phyloP scores from a whole-genome alignment of 805 yeast genomes.

The Cyberlindnera subsufficiens region DNA sequence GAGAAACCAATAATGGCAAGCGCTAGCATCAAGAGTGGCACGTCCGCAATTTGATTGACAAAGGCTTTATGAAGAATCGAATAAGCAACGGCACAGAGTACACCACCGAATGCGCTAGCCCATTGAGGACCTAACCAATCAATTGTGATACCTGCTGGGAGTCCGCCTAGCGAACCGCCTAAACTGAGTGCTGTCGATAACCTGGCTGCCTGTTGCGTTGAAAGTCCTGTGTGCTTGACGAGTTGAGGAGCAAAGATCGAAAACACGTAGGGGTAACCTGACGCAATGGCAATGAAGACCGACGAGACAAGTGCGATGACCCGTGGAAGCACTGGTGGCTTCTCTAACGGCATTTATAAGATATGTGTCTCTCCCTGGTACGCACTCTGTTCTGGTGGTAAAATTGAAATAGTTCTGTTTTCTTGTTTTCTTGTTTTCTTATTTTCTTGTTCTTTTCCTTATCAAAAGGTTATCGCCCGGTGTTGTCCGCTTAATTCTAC shows the following conservation, averaged over 20 bases:
- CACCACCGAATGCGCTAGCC: slow-evolving; percentile 50
- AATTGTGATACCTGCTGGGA: slow-evolving; percentile 64
- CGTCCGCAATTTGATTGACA: slow-evolving; percentile 30
- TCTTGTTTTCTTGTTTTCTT: not conserved
- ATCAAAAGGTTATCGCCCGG: not conserved
- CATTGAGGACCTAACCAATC: slow-evolving; percentile 53
- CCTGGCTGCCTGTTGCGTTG: slow-evolving; percentile 57
- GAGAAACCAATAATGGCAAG: slow-evolving; percentile 59
- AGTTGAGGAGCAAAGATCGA: slow-evolving; percentile 76
- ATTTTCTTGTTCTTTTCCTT: not conserved
- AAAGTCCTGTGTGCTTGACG: slow-evolving; percentile 47
- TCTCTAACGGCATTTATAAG: not conserved
- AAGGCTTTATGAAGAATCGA: slow-evolving; percentile 44
- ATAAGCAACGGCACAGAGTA: slow-evolving; percentile 50
- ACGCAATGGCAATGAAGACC: slow-evolving; percentile 50
- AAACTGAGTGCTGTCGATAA: slow-evolving; percentile 55
- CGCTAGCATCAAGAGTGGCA: slow-evolving; percentile 40
- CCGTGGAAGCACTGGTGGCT: slow-evolving; percentile 8
- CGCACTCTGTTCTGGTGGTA: too few relatives aligned
- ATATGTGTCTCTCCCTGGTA: too few relatives aligned
- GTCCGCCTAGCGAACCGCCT: slow-evolving; percentile 66
- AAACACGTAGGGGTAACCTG: slow-evolving; percentile 72
- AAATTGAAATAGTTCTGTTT: not conserved
- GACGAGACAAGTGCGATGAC: slow-evolving; percentile 15
- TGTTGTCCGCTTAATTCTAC: too few relatives aligned